Base-by-base conservation (phyloP, 768 basidiomycete species). In the Termitomyces sp. region DNA sequence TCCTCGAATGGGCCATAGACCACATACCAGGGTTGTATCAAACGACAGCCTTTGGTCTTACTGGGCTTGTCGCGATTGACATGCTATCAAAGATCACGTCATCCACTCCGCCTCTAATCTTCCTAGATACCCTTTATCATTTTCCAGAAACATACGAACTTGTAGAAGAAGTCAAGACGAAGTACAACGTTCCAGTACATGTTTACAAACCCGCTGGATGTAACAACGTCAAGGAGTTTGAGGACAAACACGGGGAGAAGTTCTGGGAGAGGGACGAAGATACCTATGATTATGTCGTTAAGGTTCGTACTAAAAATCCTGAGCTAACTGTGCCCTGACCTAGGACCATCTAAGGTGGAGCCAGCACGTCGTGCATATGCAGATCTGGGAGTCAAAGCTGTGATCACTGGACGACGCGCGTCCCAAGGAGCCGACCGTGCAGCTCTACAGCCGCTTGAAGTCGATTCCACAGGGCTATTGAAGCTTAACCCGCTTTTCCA, bases 21-120 rank as follows among this genome's bases (percentile, higher is more conserved):
- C 79, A 92, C 65, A 76, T 98, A 18, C 90, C 94, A 0, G 80
- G 81, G 7, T 77, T 98, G 20, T 87, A 86, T 72, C 96, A 99
- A 71, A 98, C 97, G 6, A 98, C 96, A 6, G 96, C 97, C 0
- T 96, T 99, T 68, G 97, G 97, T 7, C 80, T 98, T 59, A 98
- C 95, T 0, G 96, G 97, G 11, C 86, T 95, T 55, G 94, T 93
- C 57, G 88, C 94, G 20, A 86, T 92, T 61, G 94, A 97, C 71
- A 97, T 99, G 93, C 84, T 98, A 55, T 88, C 91, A 36, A 91
- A 91, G 71, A 77, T 95, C 61, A 87, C 88, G 2, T 60, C 76
- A 30, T 69, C 74, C 18, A 81, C 83, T 0, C 91, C 91, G 1
- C 93, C 95, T 1, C 81, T 98, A 20, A 94, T 98, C 76, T 98